Conservation (phyloP, 2,329 filamentous ascomycete species). For the Calonectria hawksworthii region DNA sequence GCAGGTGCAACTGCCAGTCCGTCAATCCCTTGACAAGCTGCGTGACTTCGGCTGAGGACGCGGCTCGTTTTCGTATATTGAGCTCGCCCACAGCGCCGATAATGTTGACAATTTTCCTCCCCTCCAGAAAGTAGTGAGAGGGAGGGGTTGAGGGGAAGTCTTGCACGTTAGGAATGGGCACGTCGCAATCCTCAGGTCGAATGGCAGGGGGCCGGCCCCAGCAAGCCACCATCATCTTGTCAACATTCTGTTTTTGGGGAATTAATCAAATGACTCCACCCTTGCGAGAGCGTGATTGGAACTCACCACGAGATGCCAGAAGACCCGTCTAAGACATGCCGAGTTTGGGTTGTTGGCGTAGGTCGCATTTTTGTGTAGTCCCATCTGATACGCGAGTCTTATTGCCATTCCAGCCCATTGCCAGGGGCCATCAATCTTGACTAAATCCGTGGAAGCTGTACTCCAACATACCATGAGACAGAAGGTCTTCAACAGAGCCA, state of each 20-base stretch:
- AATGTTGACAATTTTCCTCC: not conserved
- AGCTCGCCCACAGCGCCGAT: constrained; percentile 1
- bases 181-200: not conserved
- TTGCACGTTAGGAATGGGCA: not conserved
- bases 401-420: constrained; percentile 20
- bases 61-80: not conserved
- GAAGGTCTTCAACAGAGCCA: constrained; percentile 9
- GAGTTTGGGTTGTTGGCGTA: not conserved
- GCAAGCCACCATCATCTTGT: constrained; percentile 9
- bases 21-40: not conserved
- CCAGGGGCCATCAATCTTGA: constrained; percentile 15
- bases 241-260: not conserved
- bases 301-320: constrained; percentile 21
- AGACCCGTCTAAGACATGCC: constrained; percentile 12
- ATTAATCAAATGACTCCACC: not conserved
- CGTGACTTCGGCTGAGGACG: not conserved
- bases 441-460: not conserved
- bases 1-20: constrained; percentile 13
- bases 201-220: constrained; percentile 20
- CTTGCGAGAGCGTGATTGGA: not conserved
- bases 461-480: constrained; percentile 21
- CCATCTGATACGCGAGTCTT: constrained; percentile 17
- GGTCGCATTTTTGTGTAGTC: constrained; percentile 9
- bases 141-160: not conserved
- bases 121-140: not conserved